Evolutionary conservation across 208 protist species (phyloP).

Genomic region (Trypanosoma boissoni): DNA sequence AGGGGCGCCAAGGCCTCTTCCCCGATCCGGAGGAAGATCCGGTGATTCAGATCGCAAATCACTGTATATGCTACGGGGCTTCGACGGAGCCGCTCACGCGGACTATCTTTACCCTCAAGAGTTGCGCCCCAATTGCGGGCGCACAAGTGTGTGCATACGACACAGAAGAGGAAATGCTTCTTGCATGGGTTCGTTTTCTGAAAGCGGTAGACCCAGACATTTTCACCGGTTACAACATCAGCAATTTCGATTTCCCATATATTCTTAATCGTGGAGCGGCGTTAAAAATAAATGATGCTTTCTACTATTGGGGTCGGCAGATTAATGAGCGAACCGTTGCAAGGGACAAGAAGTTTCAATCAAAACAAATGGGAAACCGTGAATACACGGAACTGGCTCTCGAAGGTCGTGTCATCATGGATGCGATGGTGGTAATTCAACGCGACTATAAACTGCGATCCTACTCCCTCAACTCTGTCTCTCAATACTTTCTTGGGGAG

Average conservation of each 20-base stretch:
- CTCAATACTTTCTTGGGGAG: constrained; percentile 97
- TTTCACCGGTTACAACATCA: constrained; percentile 99
- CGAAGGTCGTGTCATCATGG: constrained; percentile 96
- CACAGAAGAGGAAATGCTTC: constrained; percentile 93
- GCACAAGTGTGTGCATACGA: constrained; percentile 93
- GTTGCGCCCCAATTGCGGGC: constrained; percentile 95
- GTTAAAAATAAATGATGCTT: constrained; percentile 86
- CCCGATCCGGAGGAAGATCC: constrained; percentile 98
- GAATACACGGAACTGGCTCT: constrained; percentile 98
- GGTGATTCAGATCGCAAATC: constrained; percentile 99
- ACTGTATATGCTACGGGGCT: constrained; percentile 91
- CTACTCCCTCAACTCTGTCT: constrained; percentile 99
- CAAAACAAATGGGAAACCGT: constrained; percentile 97
- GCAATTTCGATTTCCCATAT: constrained; percentile 99
- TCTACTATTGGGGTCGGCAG: constrained; percentile 91
- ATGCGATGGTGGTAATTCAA: constrained; percentile 97
- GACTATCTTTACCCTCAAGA: constrained; percentile 94
- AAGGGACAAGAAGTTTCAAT: constrained; percentile 95
- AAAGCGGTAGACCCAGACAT: constrained; percentile 92
- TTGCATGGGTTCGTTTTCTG: constrained; percentile 87
- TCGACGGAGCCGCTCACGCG: constrained; percentile 61
- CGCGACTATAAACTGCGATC: constrained; percentile 98
- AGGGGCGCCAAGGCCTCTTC: constrained; percentile 97
- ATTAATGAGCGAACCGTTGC: constrained; percentile 88
- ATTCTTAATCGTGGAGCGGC: constrained; percentile 94